Evolutionary conservation across 495 filamentous ascomycete genomes (phyloP).

Genomic region (Antarctomyces pellizariae): DNA sequence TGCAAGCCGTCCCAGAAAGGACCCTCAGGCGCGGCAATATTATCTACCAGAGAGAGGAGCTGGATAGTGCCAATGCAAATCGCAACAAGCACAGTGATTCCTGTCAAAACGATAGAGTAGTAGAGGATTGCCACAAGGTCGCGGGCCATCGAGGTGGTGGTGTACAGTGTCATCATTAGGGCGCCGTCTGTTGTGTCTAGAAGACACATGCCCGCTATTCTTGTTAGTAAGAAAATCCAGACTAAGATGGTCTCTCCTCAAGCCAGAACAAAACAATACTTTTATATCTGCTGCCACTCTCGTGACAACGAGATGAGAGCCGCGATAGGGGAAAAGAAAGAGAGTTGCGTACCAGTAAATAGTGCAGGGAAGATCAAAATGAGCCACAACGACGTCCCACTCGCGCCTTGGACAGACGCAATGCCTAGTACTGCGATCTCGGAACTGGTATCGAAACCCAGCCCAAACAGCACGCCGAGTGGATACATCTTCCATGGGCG

Average conservation of each 20-base stretch:
- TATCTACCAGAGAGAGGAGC: conserved; percentile 48
- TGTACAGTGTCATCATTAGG: conserved; percentile 87
- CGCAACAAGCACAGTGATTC: conserved; percentile 70
- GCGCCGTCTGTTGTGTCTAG: conserved; percentile 48
- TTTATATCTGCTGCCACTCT: too few species aligned
- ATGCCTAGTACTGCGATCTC: conserved; percentile 88
- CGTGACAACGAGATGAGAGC: too few species aligned
- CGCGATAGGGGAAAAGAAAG: conserved; percentile 2
- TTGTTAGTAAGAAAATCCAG: too few species aligned
- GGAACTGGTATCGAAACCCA: conserved; percentile 89
- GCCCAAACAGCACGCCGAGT: conserved; percentile 69
- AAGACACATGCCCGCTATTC: conserved; percentile 11
- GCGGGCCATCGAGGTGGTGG: conserved; percentile 42
- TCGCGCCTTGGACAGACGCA: conserved; percentile 57
- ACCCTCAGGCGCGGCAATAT: conserved; percentile 48
- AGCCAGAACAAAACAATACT: too few species aligned
- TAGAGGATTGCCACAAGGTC: conserved; percentile 77
- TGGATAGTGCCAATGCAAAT: conserved; percentile 71
- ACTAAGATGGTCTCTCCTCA: too few species aligned
- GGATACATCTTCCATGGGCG: conserved; percentile 97
- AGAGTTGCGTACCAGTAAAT: conserved; percentile 43
- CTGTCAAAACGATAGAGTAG: conserved; percentile 78
- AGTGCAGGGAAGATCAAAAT: conserved; percentile 81
- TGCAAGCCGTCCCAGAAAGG: conserved; percentile 73
- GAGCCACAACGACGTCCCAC: conserved; percentile 79